Conservation (phyloP, 805 yeast genomes). For the Wickerhamomyces chambardii region DNA sequence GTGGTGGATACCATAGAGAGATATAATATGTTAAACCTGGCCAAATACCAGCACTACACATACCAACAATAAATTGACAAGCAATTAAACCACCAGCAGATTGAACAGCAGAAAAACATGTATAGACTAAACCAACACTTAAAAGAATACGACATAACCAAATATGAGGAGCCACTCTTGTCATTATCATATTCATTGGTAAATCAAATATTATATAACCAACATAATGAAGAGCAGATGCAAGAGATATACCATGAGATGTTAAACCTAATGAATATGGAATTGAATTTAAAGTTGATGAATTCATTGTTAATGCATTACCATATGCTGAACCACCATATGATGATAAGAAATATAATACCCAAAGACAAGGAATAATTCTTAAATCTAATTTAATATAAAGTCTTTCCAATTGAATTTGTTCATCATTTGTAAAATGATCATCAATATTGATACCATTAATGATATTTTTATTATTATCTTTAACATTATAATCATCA, state of each 20-base stretch:
- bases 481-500: too few species aligned
- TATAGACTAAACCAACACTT: constrained; percentile 68
- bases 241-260: constrained; percentile 54
- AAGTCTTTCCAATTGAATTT: constrained; percentile 36
- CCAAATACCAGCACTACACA: constrained; percentile 84
- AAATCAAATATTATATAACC: constrained; percentile 80
- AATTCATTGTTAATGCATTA: constrained; percentile 73
- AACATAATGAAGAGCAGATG: constrained; percentile 75
- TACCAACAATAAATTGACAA: constrained; percentile 60
- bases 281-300: constrained; percentile 50
- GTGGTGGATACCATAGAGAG: constrained; percentile 78
- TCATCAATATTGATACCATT: too few species aligned
- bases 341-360: constrained; percentile 67
- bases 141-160: constrained; percentile 78
- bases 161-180: constrained; percentile 73
- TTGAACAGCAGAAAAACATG: constrained; percentile 60
- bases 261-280: constrained; percentile 39
- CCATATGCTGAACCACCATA: constrained; percentile 76
- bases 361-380: constrained; percentile 80
- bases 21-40: constrained; percentile 84
- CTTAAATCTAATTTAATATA: constrained; percentile 59
- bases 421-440: constrained; percentile 17
- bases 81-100: constrained; percentile 58
- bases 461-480: too few species aligned
- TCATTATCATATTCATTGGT: constrained; percentile 83